A percentile compares a stretch with the other conserved stretches of the same genome.
Evolutionary conservation across 305 asterid genomes (phyloP).

Genomic region (Nicotiana rustica): DNA sequence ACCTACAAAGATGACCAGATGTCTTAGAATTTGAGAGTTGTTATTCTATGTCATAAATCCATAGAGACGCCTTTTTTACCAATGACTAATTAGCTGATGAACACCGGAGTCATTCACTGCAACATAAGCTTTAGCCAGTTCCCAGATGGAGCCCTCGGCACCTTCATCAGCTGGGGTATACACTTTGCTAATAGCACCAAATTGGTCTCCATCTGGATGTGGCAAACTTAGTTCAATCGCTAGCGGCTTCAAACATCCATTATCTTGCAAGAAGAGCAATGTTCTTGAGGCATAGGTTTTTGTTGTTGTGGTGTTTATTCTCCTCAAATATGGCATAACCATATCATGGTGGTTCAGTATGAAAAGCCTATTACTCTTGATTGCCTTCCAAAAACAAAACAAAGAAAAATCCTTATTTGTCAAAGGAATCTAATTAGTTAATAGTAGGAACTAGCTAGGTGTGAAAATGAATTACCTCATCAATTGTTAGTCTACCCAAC

Average conservation of each 20-base stretch:
- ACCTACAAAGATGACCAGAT: conserved; percentile 50
- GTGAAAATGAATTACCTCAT: conserved; percentile 51
- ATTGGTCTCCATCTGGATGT: conserved; percentile 63
- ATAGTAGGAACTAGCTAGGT: neutral
- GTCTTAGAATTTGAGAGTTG: no score
- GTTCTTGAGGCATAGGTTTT: conserved; percentile 84
- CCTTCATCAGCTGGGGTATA: conserved; percentile 70
- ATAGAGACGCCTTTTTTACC: conserved; percentile 50
- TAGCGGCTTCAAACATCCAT: conserved; percentile 74
- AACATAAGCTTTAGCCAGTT: conserved; percentile 80
- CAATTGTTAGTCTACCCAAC: conserved; percentile 64
- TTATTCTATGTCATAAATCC: neutral
- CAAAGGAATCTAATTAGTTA: neutral
- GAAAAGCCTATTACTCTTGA: conserved; percentile 57
- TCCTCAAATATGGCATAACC: conserved; percentile 77
- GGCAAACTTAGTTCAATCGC: conserved; percentile 86
- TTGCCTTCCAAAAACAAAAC: conserved; percentile 53
- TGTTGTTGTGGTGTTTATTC: conserved; percentile 62
- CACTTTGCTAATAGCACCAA: conserved; percentile 68
- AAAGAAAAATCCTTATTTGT: neutral
- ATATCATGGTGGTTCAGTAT: conserved; percentile 82
- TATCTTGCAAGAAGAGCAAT: conserved; percentile 62
- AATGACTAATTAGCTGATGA: conserved; percentile 79
- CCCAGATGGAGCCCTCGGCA: conserved; percentile 68
- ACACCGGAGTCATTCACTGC: conserved; percentile 76